Base-by-base conservation (phyloP, 108 stramenopile species). In the Pseudonitzschia pungens region DNA sequence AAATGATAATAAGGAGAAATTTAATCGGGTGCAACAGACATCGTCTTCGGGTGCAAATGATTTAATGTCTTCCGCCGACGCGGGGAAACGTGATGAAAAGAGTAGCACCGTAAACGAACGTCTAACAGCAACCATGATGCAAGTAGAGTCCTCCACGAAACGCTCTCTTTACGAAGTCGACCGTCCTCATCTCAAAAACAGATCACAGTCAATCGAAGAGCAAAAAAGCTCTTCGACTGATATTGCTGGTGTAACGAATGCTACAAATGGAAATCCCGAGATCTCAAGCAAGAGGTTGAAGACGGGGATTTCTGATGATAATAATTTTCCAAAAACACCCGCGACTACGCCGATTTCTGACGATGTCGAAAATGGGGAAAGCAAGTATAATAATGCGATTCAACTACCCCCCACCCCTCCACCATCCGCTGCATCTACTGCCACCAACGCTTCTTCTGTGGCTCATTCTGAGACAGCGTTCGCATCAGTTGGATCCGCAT, bases 201-300 rank as follows among this genome's bases (percentile, higher is more conserved):
- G 42, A 43, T 11, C 42, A 43, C 42, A 43, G 14, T 11, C 57
- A 14, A 31, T 24, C 5, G 26, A 5, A 27, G 29, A 28, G 26
- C 57, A 48, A 4, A 24, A 22, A 28, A 24, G 32, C 40, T 40
- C 40, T 29, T 11, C 40, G 11, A 33, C 24, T 8, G 15, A 33
- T 33, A 60, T 16, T 60, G 32, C 27, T 33, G 11, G 27, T 29
- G 0, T 26, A 33, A 60, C 12, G 0, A 33, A 28, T 36, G 16
- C 32, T 33, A n/a, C 60, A 29, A 29, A 33, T 33, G 32, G 20
- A 31, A 33, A 33, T n/a, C 29, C 33, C 4, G 2, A 55, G 0
- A 9, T 29, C 20, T 62, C 60, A 10, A 62, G 16, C 32, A 62
- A 62, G 60, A 62, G 32, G n/a, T 62, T 62, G 14, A 62, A 62